Evolutionary conservation across 2,329 filamentous ascomycete species (phyloP).

Genomic region (Penicillium sclerotigenum): DNA sequence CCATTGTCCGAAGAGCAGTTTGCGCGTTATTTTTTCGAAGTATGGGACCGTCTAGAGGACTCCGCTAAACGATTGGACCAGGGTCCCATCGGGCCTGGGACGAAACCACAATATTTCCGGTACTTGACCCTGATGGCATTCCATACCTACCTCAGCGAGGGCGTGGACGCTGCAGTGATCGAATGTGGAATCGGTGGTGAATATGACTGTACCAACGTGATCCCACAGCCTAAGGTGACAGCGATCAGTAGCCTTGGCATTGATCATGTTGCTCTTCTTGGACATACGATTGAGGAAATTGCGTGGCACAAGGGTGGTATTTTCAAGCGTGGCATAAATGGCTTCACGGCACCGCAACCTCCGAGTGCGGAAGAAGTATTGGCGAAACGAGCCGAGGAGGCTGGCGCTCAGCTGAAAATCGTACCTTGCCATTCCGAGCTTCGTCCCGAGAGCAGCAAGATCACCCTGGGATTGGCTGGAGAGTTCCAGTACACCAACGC

Average conservation of each 20-base stretch:
- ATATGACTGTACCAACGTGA: slow-evolving; percentile 86
- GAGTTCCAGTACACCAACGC: slow-evolving; percentile 64
- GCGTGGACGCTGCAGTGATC: slow-evolving; percentile 73
- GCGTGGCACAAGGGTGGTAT: slow-evolving; percentile 92
- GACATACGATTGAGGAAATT: slow-evolving; percentile 74
- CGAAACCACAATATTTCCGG: slow-evolving; percentile 88
- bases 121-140: slow-evolving; percentile 86
- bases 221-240: slow-evolving; percentile 66
- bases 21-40: slow-evolving; percentile 74
- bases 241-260: slow-evolving; percentile 79
- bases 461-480: slow-evolving; percentile 58
- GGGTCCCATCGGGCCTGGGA: slow-evolving; percentile 50
- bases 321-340: slow-evolving; percentile 65
- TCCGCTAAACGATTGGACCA: slow-evolving; percentile 52
- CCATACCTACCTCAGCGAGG: slow-evolving; percentile 74
- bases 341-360: slow-evolving; percentile 61
- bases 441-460: slow-evolving; percentile 33
- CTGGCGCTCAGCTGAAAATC: slow-evolving; percentile 47
- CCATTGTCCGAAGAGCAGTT: slow-evolving; percentile 69
- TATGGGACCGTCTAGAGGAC: slow-evolving; percentile 68
- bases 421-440: slow-evolving; percentile 50
- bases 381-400: slow-evolving; percentile 53
- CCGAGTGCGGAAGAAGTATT: slow-evolving; percentile 56
- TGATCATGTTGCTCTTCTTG: slow-evolving; percentile 79
- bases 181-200: slow-evolving; percentile 95